Base-by-base conservation (phyloP, 371 early-diverging fungal species). In the Mucor plumbeus region DNA sequence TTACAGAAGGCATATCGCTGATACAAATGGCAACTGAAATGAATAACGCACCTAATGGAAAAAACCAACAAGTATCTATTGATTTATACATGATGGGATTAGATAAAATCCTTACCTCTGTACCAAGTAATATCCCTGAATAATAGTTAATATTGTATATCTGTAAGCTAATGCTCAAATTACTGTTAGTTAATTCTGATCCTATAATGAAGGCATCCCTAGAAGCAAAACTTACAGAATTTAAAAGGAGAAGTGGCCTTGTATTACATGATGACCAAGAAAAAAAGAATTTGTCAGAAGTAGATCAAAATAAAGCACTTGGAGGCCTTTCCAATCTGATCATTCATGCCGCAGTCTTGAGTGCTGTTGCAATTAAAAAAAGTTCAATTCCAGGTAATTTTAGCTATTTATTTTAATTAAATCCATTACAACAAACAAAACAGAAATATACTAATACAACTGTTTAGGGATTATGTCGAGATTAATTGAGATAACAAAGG, bases 311-410 rank as follows among this genome's bases (percentile, higher is more conserved):
- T 11, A 50, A 64, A 43, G 64, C 67, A 7, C 38, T 71, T 3
- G 47, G 57, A n/a, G 69, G 69, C 38, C 53, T 85, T 14, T 76
- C 80, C 5, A 78, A 83, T 31, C 63, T 82, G 11, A 72, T 89
- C 19, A 81, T 87, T 64, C 80, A 84, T 17, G 79, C 86, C 3
- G 86, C 88, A 0, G 83, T 88, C 14, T 63, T 74, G 21, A 69
- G 80, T 35, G 89, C 89, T 8, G 79, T 89, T 21, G 84, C 86
- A 5, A 65, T 89, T 11, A 89, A 89, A 67, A 85, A 84, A 50
- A 87, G 87, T 7, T 86, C 87, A 15, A 79, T 89, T 54, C 89
- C 89, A 61, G 66, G 81, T 76, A 72, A 61, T 61, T 19, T n/a
- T 44, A 17, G 26, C 3, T 26, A 26, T 26, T 26, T 26, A 26